A percentile compares a stretch with the other conserved stretches of the same genome.
phyloP scores from a whole-genome alignment of 192 early-diverging fungal genomes.

The Lobulomyces angularis region DNA sequence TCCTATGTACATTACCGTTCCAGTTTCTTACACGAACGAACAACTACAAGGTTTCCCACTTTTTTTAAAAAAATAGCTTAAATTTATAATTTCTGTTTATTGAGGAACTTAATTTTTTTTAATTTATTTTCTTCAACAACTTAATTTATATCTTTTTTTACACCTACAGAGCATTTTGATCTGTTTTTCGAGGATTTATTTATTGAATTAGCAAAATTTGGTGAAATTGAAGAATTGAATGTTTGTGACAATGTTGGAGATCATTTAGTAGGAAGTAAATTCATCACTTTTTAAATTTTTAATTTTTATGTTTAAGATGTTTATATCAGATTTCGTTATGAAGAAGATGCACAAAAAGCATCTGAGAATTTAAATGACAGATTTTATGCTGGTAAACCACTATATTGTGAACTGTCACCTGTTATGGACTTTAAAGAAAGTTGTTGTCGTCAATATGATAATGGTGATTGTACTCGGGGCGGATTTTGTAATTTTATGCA shows the following conservation, averaged over 20 bases:
- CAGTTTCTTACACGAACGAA: constrained; percentile 18
- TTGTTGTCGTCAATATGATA: constrained; percentile 95
- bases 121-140: no score
- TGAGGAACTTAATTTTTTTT: no score
- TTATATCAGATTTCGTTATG: constrained; percentile 78
- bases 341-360: constrained; percentile 86
- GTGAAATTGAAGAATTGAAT: constrained; percentile 91
- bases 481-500: constrained; percentile 99
- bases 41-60: constrained; percentile 31
- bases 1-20: constrained; percentile 48
- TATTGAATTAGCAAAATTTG: constrained; percentile 88
- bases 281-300: constrained; percentile 3
- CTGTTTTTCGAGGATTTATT: constrained; percentile 95
- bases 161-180: constrained; percentile 90
- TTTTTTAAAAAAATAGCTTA: constrained; percentile 56
- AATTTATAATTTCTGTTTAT: no score
- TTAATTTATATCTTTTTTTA: no score
- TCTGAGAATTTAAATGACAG: constrained; percentile 85
- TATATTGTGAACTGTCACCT: constrained; percentile 93
- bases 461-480: constrained; percentile 82
- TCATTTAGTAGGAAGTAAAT: constrained; percentile 78
- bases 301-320: constrained; percentile 44
- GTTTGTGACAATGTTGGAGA: constrained; percentile 98
- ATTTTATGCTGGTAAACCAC: constrained; percentile 84
- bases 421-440: constrained; percentile 93